These are phyloP conservation scores for Dipodascopsis uninucleata DNA, from an alignment of 805 yeast species.

Conservation along the genomic window DNA sequence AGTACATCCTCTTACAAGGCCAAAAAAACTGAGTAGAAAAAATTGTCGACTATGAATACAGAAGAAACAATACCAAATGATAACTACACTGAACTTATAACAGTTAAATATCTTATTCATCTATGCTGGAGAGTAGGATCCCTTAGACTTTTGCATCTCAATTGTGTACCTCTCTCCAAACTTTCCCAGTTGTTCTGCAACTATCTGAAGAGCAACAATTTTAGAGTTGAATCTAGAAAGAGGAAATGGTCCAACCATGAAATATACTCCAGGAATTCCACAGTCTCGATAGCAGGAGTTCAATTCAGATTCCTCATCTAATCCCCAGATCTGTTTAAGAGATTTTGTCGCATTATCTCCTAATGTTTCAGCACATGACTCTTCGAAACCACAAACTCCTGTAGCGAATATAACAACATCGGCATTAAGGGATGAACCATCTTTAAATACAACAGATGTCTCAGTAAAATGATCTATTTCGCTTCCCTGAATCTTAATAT, in stretches of 20 bases:
- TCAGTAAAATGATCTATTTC: conserved; percentile 4
- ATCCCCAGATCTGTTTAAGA: conserved; percentile 1
- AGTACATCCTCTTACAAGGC: too few relatives aligned
- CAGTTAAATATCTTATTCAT: too few relatives aligned
- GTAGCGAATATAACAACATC: conserved; percentile 5
- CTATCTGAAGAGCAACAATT: too few relatives aligned
- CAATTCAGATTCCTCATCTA: conserved; percentile 3
- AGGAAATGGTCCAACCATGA: conserved; percentile 3
- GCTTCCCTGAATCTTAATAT: conserved; percentile 1
- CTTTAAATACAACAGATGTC: conserved; percentile 2
- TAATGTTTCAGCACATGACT: conserved; percentile 3
- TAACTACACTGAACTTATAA: too few relatives aligned
- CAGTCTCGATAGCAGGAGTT: neutral
- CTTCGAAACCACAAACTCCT: neutral
- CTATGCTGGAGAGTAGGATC: too few relatives aligned
- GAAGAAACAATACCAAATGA: too few relatives aligned
- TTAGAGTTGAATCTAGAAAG: conserved; percentile 6
- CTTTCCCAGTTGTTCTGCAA: too few relatives aligned
- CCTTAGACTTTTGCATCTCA: too few relatives aligned
- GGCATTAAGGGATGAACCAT: neutral
- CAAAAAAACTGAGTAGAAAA: too few relatives aligned
- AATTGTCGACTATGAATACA: too few relatives aligned
- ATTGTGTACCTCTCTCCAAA: too few relatives aligned
- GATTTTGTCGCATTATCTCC: neutral
- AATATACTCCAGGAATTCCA: conserved; percentile 1